phyloP scores from a whole-genome alignment of 2,329 filamentous ascomycete species.

The Cladosporium sp. region DNA sequence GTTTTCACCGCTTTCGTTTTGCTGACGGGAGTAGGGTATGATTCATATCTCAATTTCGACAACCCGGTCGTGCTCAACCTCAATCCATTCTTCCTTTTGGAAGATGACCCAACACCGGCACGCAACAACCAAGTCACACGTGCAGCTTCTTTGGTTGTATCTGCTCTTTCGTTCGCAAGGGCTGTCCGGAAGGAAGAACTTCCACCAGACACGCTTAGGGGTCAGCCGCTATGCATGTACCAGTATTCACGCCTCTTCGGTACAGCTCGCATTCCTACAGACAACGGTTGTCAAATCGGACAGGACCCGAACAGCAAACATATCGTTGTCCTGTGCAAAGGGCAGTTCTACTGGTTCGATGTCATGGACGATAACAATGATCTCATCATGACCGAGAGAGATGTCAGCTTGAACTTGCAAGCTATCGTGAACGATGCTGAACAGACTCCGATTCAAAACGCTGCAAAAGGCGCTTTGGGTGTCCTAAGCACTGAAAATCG shows the following conservation, averaged over 20 bases:
- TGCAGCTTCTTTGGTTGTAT: constrained; percentile 86
- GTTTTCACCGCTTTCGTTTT: background rate
- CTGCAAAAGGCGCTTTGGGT: constrained; percentile 89
- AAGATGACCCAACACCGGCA: constrained; percentile 94
- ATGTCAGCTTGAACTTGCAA: constrained; percentile 84
- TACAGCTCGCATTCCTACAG: constrained; percentile 88
- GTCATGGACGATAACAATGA: constrained; percentile 92
- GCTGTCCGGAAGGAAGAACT: constrained; percentile 91
- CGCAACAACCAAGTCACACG: constrained; percentile 95
- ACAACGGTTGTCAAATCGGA: constrained; percentile 91
- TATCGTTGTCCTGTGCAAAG: constrained; percentile 85
- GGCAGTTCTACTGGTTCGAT: constrained; percentile 99
- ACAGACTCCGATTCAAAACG: constrained; percentile 85
- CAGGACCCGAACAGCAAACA: constrained; percentile 93
- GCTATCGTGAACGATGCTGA: constrained; percentile 88
- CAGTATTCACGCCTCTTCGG: constrained; percentile 95
- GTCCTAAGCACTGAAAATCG: constrained; percentile 95
- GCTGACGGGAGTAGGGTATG: constrained; percentile 67
- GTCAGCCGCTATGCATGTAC: constrained; percentile 91
- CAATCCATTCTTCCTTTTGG: constrained; percentile 95
- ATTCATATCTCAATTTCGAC: constrained; percentile 96
- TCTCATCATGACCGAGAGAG: constrained; percentile 94
- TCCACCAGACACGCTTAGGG: constrained; percentile 78
- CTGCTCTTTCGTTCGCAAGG: constrained; percentile 84
- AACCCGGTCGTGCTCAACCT: constrained; percentile 96